Percentiles rank a stretch among this genome's conserved stretches.
Evolutionary conservation across 352 stramenopile genomes (phyloP).

Genomic region (Plasmopara viticola): DNA sequence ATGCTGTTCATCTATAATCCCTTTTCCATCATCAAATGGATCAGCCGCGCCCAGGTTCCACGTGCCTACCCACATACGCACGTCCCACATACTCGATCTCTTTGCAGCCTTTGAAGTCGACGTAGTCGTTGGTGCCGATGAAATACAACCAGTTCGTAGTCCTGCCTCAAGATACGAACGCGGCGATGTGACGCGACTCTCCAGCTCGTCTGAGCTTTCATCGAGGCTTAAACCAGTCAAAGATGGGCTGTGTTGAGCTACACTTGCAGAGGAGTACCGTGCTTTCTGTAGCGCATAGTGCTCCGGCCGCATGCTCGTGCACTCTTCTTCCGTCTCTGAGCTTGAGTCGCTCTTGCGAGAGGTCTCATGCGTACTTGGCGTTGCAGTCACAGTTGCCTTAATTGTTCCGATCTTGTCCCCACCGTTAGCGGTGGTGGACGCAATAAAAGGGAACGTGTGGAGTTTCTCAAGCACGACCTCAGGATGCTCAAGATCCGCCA

Average conservation of each 20-base stretch:
- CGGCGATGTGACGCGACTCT: slow-evolving; percentile 44
- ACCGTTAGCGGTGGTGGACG: slow-evolving; percentile 26
- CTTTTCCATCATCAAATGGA: slow-evolving; percentile 62
- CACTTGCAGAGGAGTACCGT: slow-evolving; percentile 5
- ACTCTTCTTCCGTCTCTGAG: slow-evolving; percentile 31
- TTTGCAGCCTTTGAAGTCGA: slow-evolving; percentile 21
- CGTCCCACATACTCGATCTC: slow-evolving; percentile 37
- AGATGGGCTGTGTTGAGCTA: slow-evolving; percentile 20
- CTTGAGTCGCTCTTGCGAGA: slow-evolving; percentile 44
- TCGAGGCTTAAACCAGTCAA: slow-evolving; percentile 30
- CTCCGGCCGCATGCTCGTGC: slow-evolving; percentile 32
- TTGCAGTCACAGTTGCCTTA: slow-evolving; percentile 11
- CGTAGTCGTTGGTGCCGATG: slow-evolving; percentile 19
- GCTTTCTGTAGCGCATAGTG: slow-evolving; percentile 12
- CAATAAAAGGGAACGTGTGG: slow-evolving; percentile 14
- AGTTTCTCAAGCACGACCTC: slow-evolving; percentile 37
- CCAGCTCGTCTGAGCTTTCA: slow-evolving; percentile 15
- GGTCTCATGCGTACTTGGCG: slow-evolving; percentile 28
- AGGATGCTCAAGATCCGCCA: slow-evolving; percentile 53
- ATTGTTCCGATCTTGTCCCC: slow-evolving; percentile 33
- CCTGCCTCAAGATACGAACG: slow-evolving; percentile 59
- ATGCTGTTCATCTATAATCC: slow-evolving; percentile 70
- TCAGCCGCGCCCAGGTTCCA: slow-evolving; percentile 86
- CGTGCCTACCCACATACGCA: slow-evolving; percentile 76
- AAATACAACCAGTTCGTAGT: slow-evolving; percentile 37